Evolutionary conservation across 2,329 filamentous ascomycete species (phyloP).

Genomic region (Monilinia polystroma): DNA sequence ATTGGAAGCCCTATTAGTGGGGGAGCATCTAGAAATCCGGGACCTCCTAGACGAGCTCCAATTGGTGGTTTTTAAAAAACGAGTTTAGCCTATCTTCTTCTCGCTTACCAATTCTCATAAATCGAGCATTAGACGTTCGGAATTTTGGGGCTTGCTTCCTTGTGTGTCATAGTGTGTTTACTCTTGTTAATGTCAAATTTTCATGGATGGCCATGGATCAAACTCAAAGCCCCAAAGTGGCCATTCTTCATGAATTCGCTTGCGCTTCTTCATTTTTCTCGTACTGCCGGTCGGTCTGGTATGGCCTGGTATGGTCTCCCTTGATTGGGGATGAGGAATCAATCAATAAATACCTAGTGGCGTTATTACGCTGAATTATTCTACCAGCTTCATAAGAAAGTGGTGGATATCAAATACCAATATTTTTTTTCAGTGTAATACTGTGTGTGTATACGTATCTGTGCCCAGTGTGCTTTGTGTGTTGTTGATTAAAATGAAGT

Average conservation of each 20-base stretch:
- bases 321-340: constrained; percentile 13
- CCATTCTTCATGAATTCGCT: constrained; percentile 9
- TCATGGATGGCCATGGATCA: constrained; percentile 1
- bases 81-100: constrained; percentile 13
- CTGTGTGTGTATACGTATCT: neutral
- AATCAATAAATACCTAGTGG: constrained; percentile 16
- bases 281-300: neutral
- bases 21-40: constrained; percentile 20
- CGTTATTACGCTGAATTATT: constrained; percentile 15
- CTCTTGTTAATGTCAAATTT: constrained; percentile 13
- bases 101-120: constrained; percentile 17
- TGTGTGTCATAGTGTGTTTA: neutral
- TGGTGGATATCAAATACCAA: constrained; percentile 16
- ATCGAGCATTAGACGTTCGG: constrained; percentile 3
- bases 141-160: neutral
- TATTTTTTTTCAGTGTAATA: neutral
- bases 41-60: constrained; percentile 18
- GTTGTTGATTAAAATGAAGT: neutral
- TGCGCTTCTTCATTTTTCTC: constrained; percentile 1
- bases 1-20: constrained; percentile 64
- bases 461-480: neutral
- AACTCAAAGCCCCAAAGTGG: constrained; percentile 3
- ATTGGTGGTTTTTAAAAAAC: constrained; percentile 17
- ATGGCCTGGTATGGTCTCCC: constrained; percentile 8
- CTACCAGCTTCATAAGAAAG: neutral